These are phyloP conservation scores for Neurospora cerealis DNA, from an alignment of 495 filamentous ascomycete genomes.

Conservation along the genomic window DNA sequence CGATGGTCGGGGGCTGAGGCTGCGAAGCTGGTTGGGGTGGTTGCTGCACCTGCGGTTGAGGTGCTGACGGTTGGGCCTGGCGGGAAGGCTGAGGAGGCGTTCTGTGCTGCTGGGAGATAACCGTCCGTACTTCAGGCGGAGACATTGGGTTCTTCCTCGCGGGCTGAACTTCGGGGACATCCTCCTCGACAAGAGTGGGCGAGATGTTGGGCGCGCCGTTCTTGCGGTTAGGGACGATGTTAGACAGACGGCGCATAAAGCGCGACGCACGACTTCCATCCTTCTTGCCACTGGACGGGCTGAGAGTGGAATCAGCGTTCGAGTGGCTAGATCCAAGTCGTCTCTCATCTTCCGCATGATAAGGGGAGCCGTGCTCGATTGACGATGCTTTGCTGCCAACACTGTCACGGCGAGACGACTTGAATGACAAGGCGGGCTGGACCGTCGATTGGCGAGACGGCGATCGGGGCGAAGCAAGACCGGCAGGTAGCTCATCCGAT, in stretches of 20 bases:
- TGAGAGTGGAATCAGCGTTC: constrained; percentile 7
- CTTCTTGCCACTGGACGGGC: constrained; percentile 45
- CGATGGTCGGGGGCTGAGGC: constrained; percentile 29
- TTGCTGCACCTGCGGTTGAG: constrained; percentile 1
- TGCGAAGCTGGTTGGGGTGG: constrained; percentile 8
- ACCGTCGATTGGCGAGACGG: constrained; percentile 34
- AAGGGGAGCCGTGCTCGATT: constrained; percentile 23
- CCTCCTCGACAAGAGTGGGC: constrained; percentile 55
- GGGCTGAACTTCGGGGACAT: constrained; percentile 35
- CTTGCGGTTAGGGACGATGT: constrained; percentile 47
- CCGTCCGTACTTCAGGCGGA: neutral
- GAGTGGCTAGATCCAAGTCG: constrained; percentile 12
- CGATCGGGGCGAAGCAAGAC: constrained; percentile 26
- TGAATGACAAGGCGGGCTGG: constrained; percentile 22
- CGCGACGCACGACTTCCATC: constrained; percentile 54
- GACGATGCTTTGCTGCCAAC: constrained; percentile 38
- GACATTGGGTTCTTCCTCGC: constrained; percentile 7
- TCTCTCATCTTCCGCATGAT: constrained; percentile 22
- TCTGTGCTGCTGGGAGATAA: neutral
- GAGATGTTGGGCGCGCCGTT: constrained; percentile 45
- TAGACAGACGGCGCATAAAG: constrained; percentile 73
- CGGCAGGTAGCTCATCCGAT: constrained; percentile 25
- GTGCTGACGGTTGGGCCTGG: constrained; percentile 20
- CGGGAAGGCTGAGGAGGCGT: constrained; percentile 1
- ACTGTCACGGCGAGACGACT: constrained; percentile 27